These are phyloP conservation scores for Mortierella sp. DNA, from an alignment of 371 early-diverging fungal genomes.

Conservation along the genomic window DNA sequence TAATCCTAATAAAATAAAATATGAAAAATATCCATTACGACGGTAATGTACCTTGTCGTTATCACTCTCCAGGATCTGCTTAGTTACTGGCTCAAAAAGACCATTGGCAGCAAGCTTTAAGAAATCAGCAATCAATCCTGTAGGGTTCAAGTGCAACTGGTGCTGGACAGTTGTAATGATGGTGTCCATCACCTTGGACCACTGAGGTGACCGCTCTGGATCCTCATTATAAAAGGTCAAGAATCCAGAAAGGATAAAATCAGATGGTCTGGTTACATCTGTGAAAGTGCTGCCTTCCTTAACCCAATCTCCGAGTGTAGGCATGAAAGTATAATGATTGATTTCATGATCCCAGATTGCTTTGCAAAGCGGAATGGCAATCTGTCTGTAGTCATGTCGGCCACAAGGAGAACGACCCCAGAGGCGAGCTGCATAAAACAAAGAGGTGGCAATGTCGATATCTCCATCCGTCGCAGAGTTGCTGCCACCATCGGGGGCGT, in stretches of 20 bases:
- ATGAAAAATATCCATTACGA: background rate
- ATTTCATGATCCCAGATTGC: constrained; percentile 69
- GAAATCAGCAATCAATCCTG: constrained; percentile 74
- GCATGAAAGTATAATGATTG: constrained; percentile 69
- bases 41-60: constrained; percentile 42
- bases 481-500: constrained; percentile 75
- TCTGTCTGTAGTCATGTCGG: constrained; percentile 63
- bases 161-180: constrained; percentile 60
- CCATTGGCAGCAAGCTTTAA: constrained; percentile 61
- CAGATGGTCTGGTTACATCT: constrained; percentile 68
- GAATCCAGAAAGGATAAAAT: constrained; percentile 71
- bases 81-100: constrained; percentile 60
- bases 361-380: constrained; percentile 61
- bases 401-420: constrained; percentile 69
- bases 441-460: constrained; percentile 69
- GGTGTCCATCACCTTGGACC: constrained; percentile 66
- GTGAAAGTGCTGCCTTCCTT: constrained; percentile 61
- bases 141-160: constrained; percentile 64
- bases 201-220: constrained; percentile 62
- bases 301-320: constrained; percentile 74
- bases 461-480: constrained; percentile 74
- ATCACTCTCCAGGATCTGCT: constrained; percentile 62
- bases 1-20: background rate
- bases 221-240: constrained; percentile 72
- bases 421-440: constrained; percentile 67